Percentiles rank a stretch among this genome's conserved stretches.
These are phyloP conservation scores for Myriosclerotinia duriaeana DNA, from an alignment of 2,329 filamentous ascomycete species.

Conservation along the genomic window DNA sequence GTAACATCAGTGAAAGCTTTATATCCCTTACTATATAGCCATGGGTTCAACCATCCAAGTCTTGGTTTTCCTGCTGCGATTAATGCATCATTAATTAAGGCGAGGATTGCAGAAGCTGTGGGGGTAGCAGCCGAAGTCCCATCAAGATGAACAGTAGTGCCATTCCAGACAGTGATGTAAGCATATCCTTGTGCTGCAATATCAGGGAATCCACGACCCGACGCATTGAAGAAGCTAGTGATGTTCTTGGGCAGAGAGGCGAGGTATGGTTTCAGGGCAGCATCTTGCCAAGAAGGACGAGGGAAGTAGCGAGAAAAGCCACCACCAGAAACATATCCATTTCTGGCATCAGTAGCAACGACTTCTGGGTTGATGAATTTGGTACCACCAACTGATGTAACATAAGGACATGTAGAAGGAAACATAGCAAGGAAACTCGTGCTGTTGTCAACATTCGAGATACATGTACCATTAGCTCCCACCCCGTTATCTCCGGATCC, in stretches of 20 bases:
- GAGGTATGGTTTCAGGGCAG: slow-evolving; percentile 45
- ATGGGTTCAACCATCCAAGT: slow-evolving; percentile 47
- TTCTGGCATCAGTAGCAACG: slow-evolving; percentile 42
- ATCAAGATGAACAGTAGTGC: slow-evolving; percentile 43
- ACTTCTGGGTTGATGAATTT: slow-evolving; percentile 41
- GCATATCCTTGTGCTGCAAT: slow-evolving; percentile 57
- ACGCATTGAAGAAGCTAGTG: slow-evolving; percentile 45
- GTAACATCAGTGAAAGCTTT: slow-evolving; percentile 45
- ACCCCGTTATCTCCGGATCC: slow-evolving; percentile 54
- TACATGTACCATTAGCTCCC: slow-evolving; percentile 39
- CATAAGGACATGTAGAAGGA: slow-evolving; percentile 64
- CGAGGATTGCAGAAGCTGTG: slow-evolving; percentile 55
- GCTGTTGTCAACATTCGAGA: slow-evolving; percentile 57
- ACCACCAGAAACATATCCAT: slow-evolving; percentile 44
- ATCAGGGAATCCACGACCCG: slow-evolving; percentile 52
- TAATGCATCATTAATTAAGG: slow-evolving; percentile 61
- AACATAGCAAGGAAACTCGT: slow-evolving; percentile 60
- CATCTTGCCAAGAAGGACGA: slow-evolving; percentile 49
- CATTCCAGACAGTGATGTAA: slow-evolving; percentile 47
- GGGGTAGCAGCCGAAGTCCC: slow-evolving; percentile 57
- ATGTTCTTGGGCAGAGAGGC: slow-evolving; percentile 46
- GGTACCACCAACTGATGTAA: slow-evolving; percentile 60
- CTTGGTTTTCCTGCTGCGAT: slow-evolving; percentile 50
- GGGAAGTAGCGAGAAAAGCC: slow-evolving; percentile 54
- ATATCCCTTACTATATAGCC: slow-evolving; percentile 43